Evolutionary conservation across 768 basidiomycete genomes (phyloP).

Genomic region (Floccularia luteovirens): DNA sequence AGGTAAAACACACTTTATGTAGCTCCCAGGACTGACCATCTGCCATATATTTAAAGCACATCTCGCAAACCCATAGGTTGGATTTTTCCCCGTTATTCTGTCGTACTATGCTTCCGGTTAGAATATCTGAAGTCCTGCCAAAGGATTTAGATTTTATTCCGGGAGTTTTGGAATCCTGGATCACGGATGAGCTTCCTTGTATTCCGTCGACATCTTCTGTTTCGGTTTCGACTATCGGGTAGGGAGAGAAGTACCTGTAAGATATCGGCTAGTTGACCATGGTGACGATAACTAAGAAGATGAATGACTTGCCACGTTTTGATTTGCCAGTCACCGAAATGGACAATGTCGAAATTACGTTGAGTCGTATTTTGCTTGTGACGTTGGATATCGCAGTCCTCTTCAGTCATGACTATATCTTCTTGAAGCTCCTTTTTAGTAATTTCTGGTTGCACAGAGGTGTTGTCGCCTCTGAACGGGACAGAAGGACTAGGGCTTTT

Average conservation of each 20-base stretch:
- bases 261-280: conserved; percentile 1
- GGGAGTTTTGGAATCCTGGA: conserved; percentile 31
- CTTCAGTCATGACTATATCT: conserved; percentile 48
- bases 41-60: conserved; percentile 96
- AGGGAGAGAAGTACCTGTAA: conserved; percentile 88
- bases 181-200: conserved; percentile 7
- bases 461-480: conserved; percentile 7
- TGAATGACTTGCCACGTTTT: conserved; percentile 67
- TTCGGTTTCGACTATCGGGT: conserved; percentile 70
- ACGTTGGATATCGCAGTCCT: conserved; percentile 62
- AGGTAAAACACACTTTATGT: conserved; percentile 43
- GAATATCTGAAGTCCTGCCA: conserved; percentile 66
- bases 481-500: conserved; percentile 7
- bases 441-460: too few species aligned
- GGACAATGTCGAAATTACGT: conserved; percentile 82
- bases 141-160: conserved; percentile 53
- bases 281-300: conserved; percentile 2
- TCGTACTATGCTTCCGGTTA: conserved; percentile 55
- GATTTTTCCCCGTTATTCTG: conserved; percentile 40
- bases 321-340: conserved; percentile 81
- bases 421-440: too few species aligned
- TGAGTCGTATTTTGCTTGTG: conserved; percentile 61
- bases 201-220: conserved; percentile 32
- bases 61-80: conserved; percentile 78
- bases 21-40: conserved; percentile 63